Conservation (phyloP, 2,329 filamentous ascomycete species). For the Hymenoscyphus fructigenus region DNA sequence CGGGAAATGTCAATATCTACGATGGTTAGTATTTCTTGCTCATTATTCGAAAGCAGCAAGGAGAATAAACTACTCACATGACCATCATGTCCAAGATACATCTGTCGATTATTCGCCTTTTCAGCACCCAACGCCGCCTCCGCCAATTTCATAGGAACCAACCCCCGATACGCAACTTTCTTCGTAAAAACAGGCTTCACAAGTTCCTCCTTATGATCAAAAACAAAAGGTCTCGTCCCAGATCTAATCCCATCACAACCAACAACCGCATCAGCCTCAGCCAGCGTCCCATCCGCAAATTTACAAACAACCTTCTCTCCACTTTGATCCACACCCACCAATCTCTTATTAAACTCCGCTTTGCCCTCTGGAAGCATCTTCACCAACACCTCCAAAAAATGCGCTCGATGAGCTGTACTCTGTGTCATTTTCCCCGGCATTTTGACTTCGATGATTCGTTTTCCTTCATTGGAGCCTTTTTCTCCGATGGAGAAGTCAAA, state of each 20-base stretch:
- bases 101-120: conserved; percentile 46
- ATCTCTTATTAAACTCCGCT: conserved; percentile 34
- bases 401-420: conserved; percentile 36
- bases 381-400: conserved; percentile 44
- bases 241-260: conserved; percentile 58
- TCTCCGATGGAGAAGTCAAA: conserved; percentile 20
- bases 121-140: conserved; percentile 45
- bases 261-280: conserved; percentile 17
- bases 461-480: conserved; percentile 6
- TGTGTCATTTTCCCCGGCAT: conserved; percentile 8
- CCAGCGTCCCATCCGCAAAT: conserved; percentile 15
- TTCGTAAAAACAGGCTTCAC: conserved; percentile 44
- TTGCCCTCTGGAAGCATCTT: conserved; percentile 37
- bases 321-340: conserved; percentile 24
- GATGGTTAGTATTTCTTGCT: neutral
- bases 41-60: neutral
- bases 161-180: conserved; percentile 58
- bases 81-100: conserved; percentile 47
- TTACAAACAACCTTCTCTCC: conserved; percentile 1
- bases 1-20: conserved; percentile 38
- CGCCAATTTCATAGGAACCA: conserved; percentile 56
- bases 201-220: conserved; percentile 6
- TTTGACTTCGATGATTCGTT: conserved; percentile 7
- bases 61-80: conserved; percentile 54
- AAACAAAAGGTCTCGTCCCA: conserved; percentile 41